Percentiles rank a stretch among this genome's conserved stretches.
Conservation (phyloP, 257 asterid genomes). For the Solanum chaucha region DNA sequence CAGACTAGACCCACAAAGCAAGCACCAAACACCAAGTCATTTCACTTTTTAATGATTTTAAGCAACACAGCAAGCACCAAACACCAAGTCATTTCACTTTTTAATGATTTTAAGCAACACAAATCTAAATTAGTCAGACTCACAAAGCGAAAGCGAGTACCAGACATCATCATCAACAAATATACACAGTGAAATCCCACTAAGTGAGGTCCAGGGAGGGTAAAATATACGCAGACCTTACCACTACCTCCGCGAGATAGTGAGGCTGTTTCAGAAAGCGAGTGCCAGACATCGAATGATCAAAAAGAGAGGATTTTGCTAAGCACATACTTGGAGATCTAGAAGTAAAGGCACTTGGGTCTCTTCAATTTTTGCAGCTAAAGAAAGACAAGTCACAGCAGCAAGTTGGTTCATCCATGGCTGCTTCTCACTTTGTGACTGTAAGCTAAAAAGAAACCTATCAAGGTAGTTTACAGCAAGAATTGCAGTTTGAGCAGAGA, state of each 20-base stretch:
- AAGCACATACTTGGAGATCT: conserved; percentile 54
- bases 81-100: background rate
- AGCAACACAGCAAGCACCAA: background rate
- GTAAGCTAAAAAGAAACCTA: conserved; percentile 30
- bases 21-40: background rate
- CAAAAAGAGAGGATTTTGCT: background rate
- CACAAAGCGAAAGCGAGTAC: background rate
- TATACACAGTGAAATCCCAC: too few relatives aligned
- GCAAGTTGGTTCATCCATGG: conserved; percentile 74
- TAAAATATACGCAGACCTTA: background rate
- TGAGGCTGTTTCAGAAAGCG: background rate
- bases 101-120: background rate
- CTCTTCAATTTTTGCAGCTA: conserved; percentile 85
- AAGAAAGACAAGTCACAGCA: conserved; percentile 73
- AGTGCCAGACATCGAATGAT: background rate
- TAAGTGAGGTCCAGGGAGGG: too few relatives aligned
- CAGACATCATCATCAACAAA: background rate
- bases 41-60: background rate
- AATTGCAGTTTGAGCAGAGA: conserved; percentile 62
- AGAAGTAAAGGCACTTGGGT: conserved; percentile 58
- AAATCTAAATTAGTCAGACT: background rate
- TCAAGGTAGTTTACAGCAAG: conserved; percentile 65
- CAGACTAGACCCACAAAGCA: background rate
- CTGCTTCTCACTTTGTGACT: conserved; percentile 32
- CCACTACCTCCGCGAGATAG: background rate